Base-by-base conservation (phyloP, 2,329 filamentous ascomycete genomes). In the Lecanicillium sp. region DNA sequence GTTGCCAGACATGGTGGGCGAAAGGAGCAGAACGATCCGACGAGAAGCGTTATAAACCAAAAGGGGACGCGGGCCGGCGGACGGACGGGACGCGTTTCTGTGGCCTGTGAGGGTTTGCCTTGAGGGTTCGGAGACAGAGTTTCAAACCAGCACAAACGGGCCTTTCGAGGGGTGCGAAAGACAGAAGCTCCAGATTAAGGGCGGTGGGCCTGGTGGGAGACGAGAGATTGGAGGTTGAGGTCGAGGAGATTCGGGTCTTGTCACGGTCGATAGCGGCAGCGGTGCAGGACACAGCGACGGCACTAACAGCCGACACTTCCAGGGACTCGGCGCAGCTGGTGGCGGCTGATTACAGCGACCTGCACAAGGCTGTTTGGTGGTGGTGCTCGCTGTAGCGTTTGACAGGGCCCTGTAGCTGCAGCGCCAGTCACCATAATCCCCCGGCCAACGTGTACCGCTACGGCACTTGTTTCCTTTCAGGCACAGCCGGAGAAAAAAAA, bases 1-100 rank as follows among this genome's bases (percentile, higher is more conserved):
- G 62, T 74, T 75, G 62, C 70, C 71, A 51, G 77, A 79, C 75
- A 79, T 79, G 62, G 63, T 58, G 58, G 33, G 45, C 45, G 19
- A 42, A 24, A 27, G 27, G 37, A 38, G 33, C 17, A 15, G 11
- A 27, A 29, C 27, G 30, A 32, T n/a, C 21, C 19, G 20, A 35
- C 15, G 42, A 24, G 23, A 36, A 12, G 15, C 39, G 40, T 41
- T 40, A 47, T 47, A 40, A 41, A 35, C 44, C 33, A 26, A 33
- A 47, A 21, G 36, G 37, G 40, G 37, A 47, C 35, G 38, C 35
- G 35, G 42, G 44, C 27, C 33, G 29, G 44, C 36, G 44, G 44
- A 21, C 36, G 40, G 44, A 40, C 15, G 27, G 21, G 44, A 24
- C 26, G 35, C 17, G 35, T 20, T 20, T n/a, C 21, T 2, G 37